These are phyloP conservation scores for Geotrichum phurueaensis DNA, from an alignment of 1,139 yeast species.

Conservation along the genomic window DNA sequence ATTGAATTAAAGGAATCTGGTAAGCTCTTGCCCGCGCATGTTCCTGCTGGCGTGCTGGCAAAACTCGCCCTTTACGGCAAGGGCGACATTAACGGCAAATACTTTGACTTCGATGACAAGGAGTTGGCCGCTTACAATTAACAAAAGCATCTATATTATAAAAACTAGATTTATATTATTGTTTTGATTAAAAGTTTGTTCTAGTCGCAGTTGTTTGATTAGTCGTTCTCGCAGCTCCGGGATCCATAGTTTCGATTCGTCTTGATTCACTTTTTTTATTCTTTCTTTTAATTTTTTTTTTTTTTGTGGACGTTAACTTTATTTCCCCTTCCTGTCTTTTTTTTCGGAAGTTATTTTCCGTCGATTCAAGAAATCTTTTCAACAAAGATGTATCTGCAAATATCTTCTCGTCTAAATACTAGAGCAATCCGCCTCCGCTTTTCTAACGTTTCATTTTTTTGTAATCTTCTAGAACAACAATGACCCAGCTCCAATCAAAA, in stretches of 20 bases:
- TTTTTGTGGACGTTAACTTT: neutral
- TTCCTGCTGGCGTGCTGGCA: slow-evolving; percentile 67
- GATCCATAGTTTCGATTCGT: neutral
- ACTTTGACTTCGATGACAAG: slow-evolving; percentile 54
- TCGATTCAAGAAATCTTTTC: neutral
- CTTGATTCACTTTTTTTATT: neutral
- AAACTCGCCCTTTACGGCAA: slow-evolving; percentile 52
- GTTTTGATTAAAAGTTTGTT: no score
- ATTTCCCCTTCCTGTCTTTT: neutral
- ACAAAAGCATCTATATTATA: neutral
- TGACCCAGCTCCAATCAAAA: neutral
- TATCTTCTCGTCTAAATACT: neutral
- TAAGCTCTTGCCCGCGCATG: slow-evolving; percentile 55
- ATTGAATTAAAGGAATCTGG: slow-evolving; percentile 50
- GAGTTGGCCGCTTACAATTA: slow-evolving; percentile 21
- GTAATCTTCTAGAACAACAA: neutral
- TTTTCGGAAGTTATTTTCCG: neutral
- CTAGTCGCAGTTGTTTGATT: neutral
- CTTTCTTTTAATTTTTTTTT: no score
- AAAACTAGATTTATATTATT: neutral
- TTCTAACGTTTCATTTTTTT: neutral
- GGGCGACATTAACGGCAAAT: slow-evolving; percentile 55
- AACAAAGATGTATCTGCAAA: neutral
- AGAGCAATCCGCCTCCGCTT: neutral
- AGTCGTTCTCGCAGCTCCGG: neutral